Base-by-base conservation (phyloP, 2,329 filamentous ascomycete genomes). In the Xylaria sp. region DNA sequence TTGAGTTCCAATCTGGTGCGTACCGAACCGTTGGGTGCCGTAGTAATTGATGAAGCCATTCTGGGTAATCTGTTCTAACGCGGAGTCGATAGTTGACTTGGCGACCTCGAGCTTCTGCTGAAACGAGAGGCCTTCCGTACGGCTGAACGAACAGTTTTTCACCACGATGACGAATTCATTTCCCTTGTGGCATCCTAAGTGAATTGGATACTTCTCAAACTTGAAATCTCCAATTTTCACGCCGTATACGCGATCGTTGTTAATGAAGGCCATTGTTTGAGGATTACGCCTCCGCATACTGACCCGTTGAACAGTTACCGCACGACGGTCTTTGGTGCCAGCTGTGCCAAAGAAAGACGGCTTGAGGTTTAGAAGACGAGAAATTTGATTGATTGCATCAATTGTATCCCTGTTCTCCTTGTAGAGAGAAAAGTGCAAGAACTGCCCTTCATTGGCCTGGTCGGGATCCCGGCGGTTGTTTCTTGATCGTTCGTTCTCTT, bases 391-490 rank as follows among this genome's bases (percentile, higher is more conserved):
- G 48, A 95, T 80, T 0, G 91, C 88, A 64, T 97, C 92, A 90
- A 96, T 95, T 1, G 92, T 97, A 69, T 97, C 92, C 69, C 93
- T 92, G 75, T 97, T 97, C 75, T 96, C 92, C 75, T 97, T 97
- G 82, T 93, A 95, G 47, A 97, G 79, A 0, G 90, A 93, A 71
- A 96, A 96, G 71, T 96, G 92, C 13, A 96, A 76, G 70, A 91
- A 94, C 44, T 92, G 88, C 17, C 89, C 91, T n/a, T 80, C 71
- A 56, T 53, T 65, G 62, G 26, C 63, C 60, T 60, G 59, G 22
- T 61, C 57, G 48, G 62, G 54, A 22, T 63, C 57, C 50, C 62
- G 59, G 26, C 57, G 60, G 26, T 59, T 59, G 26, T 64, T 64
- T 40, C 61, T 63, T 18, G 52, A 17, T 21, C 59, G 57, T 20